A percentile compares a stretch with the other conserved stretches of the same genome.
phyloP scores from a whole-genome alignment of 2,329 filamentous ascomycete genomes.

The Fusarium fracticaudum region DNA sequence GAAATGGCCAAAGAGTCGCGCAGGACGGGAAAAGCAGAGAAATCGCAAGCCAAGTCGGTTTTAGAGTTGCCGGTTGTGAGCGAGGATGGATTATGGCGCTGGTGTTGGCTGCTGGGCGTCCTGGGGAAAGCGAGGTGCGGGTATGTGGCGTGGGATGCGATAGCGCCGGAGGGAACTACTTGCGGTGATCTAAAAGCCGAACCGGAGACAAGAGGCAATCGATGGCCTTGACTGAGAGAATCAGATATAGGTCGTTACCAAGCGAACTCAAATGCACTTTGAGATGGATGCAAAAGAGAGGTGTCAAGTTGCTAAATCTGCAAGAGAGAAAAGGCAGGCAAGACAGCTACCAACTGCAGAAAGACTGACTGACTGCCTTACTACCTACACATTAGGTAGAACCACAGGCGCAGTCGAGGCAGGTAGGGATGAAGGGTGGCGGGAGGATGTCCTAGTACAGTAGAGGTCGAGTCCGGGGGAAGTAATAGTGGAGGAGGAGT shows the following conservation, averaged over 20 bases:
- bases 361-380: neutral
- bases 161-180: slow-evolving; percentile 32
- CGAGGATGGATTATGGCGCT: slow-evolving; percentile 21
- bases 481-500: slow-evolving; percentile 26
- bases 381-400: neutral
- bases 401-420: neutral
- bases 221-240: slow-evolving; percentile 2
- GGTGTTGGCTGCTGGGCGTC: slow-evolving; percentile 2
- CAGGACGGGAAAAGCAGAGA: neutral
- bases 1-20: slow-evolving; percentile 2
- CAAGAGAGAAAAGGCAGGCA: neutral
- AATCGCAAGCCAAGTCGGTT: slow-evolving; percentile 21
- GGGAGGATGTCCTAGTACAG: slow-evolving; percentile 31
- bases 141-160: slow-evolving; percentile 41
- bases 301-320: slow-evolving; percentile 1
- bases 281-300: slow-evolving; percentile 2
- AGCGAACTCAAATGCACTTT: neutral
- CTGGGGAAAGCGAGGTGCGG: slow-evolving; percentile 36
- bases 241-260: neutral
- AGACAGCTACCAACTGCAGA: slow-evolving; percentile 1
- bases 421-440: slow-evolving; percentile 34
- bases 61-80: slow-evolving; percentile 28
- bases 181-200: slow-evolving; percentile 32
- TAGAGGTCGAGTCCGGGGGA: slow-evolving; percentile 30
- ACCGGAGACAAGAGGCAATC: slow-evolving; percentile 3